A percentile compares a stretch with the other conserved stretches of the same genome.
These are phyloP conservation scores for Phaeotremella fagi DNA, from an alignment of 768 basidiomycete species.

Conservation along the genomic window DNA sequence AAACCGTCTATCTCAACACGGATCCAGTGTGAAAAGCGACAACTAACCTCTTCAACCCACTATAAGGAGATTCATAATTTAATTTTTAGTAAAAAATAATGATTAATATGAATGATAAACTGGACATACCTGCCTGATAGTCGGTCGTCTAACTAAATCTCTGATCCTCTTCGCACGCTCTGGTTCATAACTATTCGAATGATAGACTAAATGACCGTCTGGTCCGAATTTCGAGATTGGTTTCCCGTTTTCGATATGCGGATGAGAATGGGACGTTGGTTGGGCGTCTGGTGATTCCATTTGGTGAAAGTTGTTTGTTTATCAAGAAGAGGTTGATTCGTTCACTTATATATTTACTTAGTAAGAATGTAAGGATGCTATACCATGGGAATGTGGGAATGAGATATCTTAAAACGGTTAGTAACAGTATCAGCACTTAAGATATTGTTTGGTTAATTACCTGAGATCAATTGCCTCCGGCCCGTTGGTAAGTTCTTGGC, in stretches of 20 bases:
- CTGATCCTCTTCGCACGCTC: constrained; percentile 6
- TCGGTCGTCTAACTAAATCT: constrained; percentile 9
- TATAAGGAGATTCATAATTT: too few relatives aligned
- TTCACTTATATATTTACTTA: too few relatives aligned
- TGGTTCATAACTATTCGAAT: constrained; percentile 7
- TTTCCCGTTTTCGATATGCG: not conserved
- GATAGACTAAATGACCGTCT: constrained; percentile 14
- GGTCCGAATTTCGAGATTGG: constrained; percentile 3
- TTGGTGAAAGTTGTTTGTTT: too few relatives aligned
- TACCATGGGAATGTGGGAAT: too few relatives aligned
- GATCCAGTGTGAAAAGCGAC: not conserved
- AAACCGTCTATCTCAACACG: not conserved
- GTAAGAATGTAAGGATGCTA: too few relatives aligned
- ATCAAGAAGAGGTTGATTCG: too few relatives aligned
- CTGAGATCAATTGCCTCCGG: too few relatives aligned
- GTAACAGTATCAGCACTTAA: too few relatives aligned
- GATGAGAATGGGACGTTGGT: not conserved
- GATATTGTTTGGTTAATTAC: too few relatives aligned
- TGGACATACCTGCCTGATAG: constrained; percentile 13
- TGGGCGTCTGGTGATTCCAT: not conserved
- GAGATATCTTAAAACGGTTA: too few relatives aligned
- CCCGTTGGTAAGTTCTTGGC: too few relatives aligned
- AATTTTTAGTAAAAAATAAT: too few relatives aligned
- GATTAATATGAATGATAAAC: not conserved
- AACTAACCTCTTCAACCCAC: constrained; percentile 4